Conservation (phyloP, 2,329 filamentous ascomycete genomes). For the Trichocomaceae sp. region DNA sequence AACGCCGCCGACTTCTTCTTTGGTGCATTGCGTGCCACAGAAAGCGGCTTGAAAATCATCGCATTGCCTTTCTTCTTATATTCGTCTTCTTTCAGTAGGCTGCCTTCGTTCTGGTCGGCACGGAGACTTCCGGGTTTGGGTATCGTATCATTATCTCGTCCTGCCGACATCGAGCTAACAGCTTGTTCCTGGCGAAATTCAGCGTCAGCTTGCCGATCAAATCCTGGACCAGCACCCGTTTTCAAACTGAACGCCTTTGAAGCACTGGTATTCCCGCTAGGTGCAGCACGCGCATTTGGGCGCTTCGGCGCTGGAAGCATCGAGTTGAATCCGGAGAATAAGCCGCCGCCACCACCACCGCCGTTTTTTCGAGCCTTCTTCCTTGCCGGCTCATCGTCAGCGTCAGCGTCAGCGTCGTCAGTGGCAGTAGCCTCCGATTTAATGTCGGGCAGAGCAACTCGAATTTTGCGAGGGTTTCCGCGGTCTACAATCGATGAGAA, state of each 20-base stretch:
- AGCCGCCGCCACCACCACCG: conserved; percentile 57
- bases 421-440: conserved; percentile 31
- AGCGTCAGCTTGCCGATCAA: conserved; percentile 56
- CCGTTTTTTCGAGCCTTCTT: conserved; percentile 65
- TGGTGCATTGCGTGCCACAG: conserved; percentile 66
- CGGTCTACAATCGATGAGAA: conserved; percentile 78
- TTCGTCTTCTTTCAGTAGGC: conserved; percentile 21
- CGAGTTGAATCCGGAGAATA: conserved; percentile 76
- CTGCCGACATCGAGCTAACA: conserved; percentile 23
- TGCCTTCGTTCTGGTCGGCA: conserved; percentile 11
- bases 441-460: conserved; percentile 64
- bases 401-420: conserved; percentile 32
- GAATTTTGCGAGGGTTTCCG: conserved; percentile 74
- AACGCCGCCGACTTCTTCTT: conserved; percentile 52
- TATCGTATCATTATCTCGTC: conserved; percentile 27
- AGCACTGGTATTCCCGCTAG: conserved; percentile 20
- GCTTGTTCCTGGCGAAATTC: conserved; percentile 27
- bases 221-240: conserved; percentile 76
- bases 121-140: conserved; percentile 22
- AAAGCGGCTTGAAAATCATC: conserved; percentile 82
- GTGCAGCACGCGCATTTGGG: conserved; percentile 3
- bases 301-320: conserved; percentile 79
- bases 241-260: conserved; percentile 63
- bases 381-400: conserved; percentile 55
- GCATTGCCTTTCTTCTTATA: conserved; percentile 63